Evolutionary conservation across 345 rosid species (phyloP).

Genomic region (Eucalyptus guilfoylei): DNA sequence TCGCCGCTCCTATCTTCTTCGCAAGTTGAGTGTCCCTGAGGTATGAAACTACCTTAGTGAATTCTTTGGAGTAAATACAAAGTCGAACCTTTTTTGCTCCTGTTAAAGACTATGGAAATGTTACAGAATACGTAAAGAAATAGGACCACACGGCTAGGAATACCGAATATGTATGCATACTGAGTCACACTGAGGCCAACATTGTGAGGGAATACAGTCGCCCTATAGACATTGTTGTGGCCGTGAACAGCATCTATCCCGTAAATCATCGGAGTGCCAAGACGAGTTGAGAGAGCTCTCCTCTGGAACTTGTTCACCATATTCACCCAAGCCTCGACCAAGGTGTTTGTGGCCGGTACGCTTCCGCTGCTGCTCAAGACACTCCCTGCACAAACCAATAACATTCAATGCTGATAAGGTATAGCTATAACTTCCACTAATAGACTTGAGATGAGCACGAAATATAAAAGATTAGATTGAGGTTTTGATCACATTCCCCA

Average conservation of each 20-base stretch:
- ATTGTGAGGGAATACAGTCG: constrained; percentile 89
- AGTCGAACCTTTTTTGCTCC: not conserved
- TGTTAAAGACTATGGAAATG: not conserved
- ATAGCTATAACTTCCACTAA: not conserved
- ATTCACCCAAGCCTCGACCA: constrained; percentile 51
- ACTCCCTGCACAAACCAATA: constrained; percentile 42
- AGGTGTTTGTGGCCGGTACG: constrained; percentile 45
- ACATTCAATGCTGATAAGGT: not conserved
- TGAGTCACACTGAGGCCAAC: constrained; percentile 70
- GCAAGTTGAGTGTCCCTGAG: constrained; percentile 60
- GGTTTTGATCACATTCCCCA: not conserved
- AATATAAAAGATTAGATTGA: not conserved
- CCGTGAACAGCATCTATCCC: constrained; percentile 98
- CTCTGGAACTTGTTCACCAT: constrained; percentile 63
- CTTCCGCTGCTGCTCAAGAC: constrained; percentile 89
- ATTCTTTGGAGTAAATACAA: not conserved
- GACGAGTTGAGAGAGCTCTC: constrained; percentile 51
- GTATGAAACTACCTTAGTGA: not conserved
- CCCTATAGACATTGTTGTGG: constrained; percentile 69
- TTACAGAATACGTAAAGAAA: too few relatives aligned
- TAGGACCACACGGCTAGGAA: not conserved
- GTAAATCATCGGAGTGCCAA: constrained; percentile 79
- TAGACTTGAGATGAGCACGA: not conserved
- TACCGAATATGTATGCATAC: not conserved
- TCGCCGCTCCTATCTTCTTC: constrained; percentile 70